Percentiles rank a stretch among this genome's conserved stretches.
phyloP scores from a whole-genome alignment of 2,329 filamentous ascomycete genomes.

The Aphanocladium album region DNA sequence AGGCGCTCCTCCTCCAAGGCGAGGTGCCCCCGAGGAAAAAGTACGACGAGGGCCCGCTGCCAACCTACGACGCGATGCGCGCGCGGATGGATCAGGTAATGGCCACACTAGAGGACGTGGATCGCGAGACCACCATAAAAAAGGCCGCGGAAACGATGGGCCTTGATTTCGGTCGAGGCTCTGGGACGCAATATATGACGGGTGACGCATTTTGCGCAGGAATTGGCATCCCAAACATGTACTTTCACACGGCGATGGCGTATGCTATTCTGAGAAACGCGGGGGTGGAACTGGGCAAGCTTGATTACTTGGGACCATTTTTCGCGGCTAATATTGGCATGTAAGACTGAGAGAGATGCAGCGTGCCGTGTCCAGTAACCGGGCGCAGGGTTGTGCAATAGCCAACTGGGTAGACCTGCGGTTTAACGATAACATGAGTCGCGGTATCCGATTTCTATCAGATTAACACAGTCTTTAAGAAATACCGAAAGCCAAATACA shows the following conservation, averaged over 20 bases:
- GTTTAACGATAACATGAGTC: no score
- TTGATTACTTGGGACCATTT: constrained; percentile 42
- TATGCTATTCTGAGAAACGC: constrained; percentile 57
- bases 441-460: no score
- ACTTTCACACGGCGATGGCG: constrained; percentile 56
- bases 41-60: constrained; percentile 16
- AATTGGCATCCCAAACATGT: constrained; percentile 55
- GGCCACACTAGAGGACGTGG: constrained; percentile 12
- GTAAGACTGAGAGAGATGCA: no score
- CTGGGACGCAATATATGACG: constrained; percentile 19
- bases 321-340: not conserved
- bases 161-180: constrained; percentile 25
- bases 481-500: no score
- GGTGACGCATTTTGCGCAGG: constrained; percentile 38
- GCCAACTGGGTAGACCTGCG: no score
- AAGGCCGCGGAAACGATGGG: constrained; percentile 23
- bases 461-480: no score
- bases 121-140: constrained; percentile 25
- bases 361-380: no score
- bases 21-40: not conserved
- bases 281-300: constrained; percentile 59
- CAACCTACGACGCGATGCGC: constrained; percentile 30
- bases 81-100: constrained; percentile 25
- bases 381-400: no score
- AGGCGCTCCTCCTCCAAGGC: not conserved